Evolutionary conservation across 768 basidiomycete species (phyloP), one percentile per base, ranked within the genome.

Genomic region (Hydnum rufescens): DNA sequence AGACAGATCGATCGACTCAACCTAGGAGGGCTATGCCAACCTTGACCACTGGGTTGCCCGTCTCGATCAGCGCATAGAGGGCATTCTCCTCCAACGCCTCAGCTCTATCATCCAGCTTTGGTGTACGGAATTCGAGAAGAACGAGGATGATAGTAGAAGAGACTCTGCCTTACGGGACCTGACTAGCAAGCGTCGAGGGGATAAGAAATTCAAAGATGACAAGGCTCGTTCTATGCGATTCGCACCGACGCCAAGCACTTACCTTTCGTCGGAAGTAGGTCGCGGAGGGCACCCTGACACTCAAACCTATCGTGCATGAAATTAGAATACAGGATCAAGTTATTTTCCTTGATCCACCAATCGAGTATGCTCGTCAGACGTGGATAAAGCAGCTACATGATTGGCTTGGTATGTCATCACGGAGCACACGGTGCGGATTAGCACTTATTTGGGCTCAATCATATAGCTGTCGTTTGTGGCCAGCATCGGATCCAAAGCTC

Each of bases 281-380:
- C 62, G 59, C 80, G 60, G 85, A 88, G 60, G 75, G 75, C 13
- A 73, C 74, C 55, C 77, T 92, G 74, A 71, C 73, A 1, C 64
- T 96, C 57, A 80, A 84, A 58, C 85, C 89, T 0, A 81, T 95
- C 53, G 73, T 93, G 4, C 92, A 97, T 64, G 93, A 97, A 64
- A 85, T 97, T 57, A 77, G 92, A 66, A 96, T 97, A 74, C 85
- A 92, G 62, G 95, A 99, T 63, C 95, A 99, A 63, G 88, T 96
- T 57, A 96, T 99, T 65, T 97, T 95, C 70, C 72, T 97, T 50
- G 93, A 97, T 63, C 95, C 95, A 26, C 95, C 95, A 54, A 87
- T 96, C 68, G 93, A 97, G 64, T 77, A 85, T 59, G 89, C 93
- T 0, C 77, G 92, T 39, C 77, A 82, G 49, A 82, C 75, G 5